phyloP scores from a whole-genome alignment of 495 filamentous ascomycete species.

The Monascus purpureus region DNA sequence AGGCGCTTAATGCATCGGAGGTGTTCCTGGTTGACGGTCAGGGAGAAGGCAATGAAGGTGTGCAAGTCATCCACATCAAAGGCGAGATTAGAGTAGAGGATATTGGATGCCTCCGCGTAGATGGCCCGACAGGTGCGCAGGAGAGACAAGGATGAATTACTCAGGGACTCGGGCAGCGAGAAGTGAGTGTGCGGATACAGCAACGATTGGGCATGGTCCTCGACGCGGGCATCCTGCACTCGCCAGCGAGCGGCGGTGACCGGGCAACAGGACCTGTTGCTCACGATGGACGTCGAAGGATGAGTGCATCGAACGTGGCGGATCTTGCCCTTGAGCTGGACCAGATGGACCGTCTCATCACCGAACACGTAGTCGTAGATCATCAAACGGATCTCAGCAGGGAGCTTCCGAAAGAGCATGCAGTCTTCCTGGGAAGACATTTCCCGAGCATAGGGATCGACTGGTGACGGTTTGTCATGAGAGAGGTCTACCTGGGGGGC shows the following conservation, averaged over 20 bases:
- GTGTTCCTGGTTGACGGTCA: constrained; percentile 5
- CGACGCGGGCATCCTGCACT: constrained; percentile 7
- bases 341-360: constrained; percentile 26
- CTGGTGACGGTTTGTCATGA: constrained; percentile 2
- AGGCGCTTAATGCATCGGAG: constrained; percentile 11
- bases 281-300: constrained; percentile 10
- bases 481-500: constrained; percentile 7
- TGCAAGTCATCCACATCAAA: constrained; percentile 31
- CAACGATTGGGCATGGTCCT: constrained; percentile 12
- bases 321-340: constrained; percentile 27
- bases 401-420: constrained; percentile 20
- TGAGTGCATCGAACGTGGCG: constrained; percentile 23
- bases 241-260: constrained; percentile 25
- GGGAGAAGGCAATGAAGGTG: constrained; percentile 26
- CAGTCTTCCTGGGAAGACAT: constrained; percentile 12
- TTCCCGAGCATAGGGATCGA: constrained; percentile 8
- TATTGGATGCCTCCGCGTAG: constrained; percentile 22
- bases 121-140: constrained; percentile 28
- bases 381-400: constrained; percentile 40
- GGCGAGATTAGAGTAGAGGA: constrained; percentile 15
- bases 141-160: constrained; percentile 12
- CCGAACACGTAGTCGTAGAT: constrained; percentile 41
- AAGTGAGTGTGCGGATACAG: constrained; percentile 29
- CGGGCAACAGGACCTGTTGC: constrained; percentile 27
- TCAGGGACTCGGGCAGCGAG: constrained; percentile 13